Conservation (phyloP, 148 eudicot genomes). For the Rhododendron ovatum region DNA sequence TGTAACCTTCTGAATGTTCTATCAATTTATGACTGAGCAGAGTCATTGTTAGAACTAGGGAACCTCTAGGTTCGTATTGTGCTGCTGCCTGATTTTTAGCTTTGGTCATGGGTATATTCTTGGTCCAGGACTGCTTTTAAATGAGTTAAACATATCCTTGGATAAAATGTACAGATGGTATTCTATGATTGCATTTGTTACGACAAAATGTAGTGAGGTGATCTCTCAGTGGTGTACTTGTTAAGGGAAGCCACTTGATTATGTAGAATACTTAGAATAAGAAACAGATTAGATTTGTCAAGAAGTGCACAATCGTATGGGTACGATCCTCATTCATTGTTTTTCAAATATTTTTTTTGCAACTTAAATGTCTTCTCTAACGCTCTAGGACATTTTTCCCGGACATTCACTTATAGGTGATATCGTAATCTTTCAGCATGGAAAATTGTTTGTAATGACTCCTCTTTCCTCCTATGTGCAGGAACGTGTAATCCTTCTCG, state of each 20-base stretch:
- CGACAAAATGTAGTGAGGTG: neutral
- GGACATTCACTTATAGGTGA: neutral
- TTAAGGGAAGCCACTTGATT: neutral
- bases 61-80: neutral
- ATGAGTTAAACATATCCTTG: no score
- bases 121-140: no score
- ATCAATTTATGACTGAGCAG: neutral
- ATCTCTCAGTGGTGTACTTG: neutral
- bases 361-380: neutral
- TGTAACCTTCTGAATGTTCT: neutral
- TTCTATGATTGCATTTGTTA: no score
- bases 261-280: no score
- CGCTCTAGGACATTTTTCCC: neutral
- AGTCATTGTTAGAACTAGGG: neutral
- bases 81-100: no score
- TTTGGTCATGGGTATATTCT: no score
- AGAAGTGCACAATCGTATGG: no score
- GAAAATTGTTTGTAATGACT: neutral
- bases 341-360: no score
- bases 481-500: constrained; percentile 80
- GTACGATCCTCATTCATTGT: no score
- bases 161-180: no score
- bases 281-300: no score
- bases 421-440: neutral
- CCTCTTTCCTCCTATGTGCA: constrained; percentile 24